A percentile compares a stretch with the other conserved stretches of the same genome.
Conservation (phyloP, 495 filamentous ascomycete species). For the Penicillium flavigenum region DNA sequence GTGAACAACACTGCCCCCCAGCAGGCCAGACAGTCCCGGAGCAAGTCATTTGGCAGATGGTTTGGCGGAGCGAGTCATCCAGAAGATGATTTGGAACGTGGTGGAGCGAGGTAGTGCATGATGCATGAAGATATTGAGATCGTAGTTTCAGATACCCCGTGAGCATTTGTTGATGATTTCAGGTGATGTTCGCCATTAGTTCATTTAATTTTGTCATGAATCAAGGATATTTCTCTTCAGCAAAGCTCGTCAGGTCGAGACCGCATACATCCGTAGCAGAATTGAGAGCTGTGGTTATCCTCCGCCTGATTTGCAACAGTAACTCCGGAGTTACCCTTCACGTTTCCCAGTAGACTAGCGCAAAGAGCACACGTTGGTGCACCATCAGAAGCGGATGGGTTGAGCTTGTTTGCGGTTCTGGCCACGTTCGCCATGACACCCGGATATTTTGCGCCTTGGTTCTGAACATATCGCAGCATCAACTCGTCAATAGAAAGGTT, state of each 20-base stretch:
- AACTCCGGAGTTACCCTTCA: constrained; percentile 31
- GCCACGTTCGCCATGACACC: constrained; percentile 94
- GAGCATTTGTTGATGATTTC: constrained; percentile 6
- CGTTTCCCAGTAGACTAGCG: constrained; percentile 43
- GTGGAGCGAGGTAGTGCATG: constrained; percentile 16
- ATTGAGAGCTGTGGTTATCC: constrained; percentile 23
- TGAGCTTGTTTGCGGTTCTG: constrained; percentile 76
- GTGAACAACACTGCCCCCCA: background rate
- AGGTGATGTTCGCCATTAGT: constrained; percentile 3
- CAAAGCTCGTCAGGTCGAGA: constrained; percentile 40
- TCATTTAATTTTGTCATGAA: constrained; percentile 6
- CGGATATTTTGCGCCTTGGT: constrained; percentile 84
- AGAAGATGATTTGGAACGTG: constrained; percentile 35
- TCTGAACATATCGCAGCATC: constrained; percentile 83
- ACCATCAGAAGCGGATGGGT: constrained; percentile 25
- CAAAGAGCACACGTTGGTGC: constrained; percentile 37
- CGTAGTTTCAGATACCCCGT: constrained; percentile 19
- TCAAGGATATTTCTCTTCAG: constrained; percentile 46
- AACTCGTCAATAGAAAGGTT: constrained; percentile 87
- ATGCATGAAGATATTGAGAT: constrained; percentile 5
- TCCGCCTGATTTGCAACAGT: constrained; percentile 25
- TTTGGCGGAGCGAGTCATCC: constrained; percentile 35
- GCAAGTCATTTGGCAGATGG: constrained; percentile 29
- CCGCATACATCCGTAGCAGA: constrained; percentile 62
- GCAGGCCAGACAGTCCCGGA: constrained; percentile 25